Evolutionary conservation across 495 filamentous ascomycete species (phyloP), one percentile per base, ranked within the genome.

Genomic region (Lophium mytilinum): DNA sequence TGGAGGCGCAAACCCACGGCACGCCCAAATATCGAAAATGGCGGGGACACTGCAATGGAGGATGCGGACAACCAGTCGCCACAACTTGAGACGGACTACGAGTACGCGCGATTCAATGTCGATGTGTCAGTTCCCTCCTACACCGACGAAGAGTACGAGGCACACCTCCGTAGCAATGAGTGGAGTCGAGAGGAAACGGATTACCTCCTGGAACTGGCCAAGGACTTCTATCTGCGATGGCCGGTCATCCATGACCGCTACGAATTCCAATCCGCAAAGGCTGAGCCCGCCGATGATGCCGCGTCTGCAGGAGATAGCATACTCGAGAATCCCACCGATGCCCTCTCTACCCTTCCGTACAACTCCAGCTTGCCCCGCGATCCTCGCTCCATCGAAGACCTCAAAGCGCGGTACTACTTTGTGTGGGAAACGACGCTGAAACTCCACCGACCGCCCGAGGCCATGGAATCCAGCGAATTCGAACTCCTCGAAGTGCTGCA

Each of bases 141-240:
- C 68, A 86, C 81, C 40, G 87, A 93, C 43, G 89, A 88, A 43
- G 85, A 94, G 66, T 98, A 98, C 70, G 83, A 85, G 49, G 72
- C 78, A 50, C 80, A 88, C 62, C 68, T 98, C 41, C 79, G 80
- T 61, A 85, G 75, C 63, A 73, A 79, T 33, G 81, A 90, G 54
- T 98, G 93, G 93, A 82, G 87, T 17, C 87, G 85, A 58, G 86
- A 90, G 50, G 93, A 98, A 70, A 97, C 93, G 5, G 90, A 96
- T 65, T 95, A 95, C 65, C 72, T 98, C 56, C 75, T 96, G 66
- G 72, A 81, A 24, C 64, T 92, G 24, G 86, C 78, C 10, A 75
- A 78, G 45, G 84, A 92, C 11, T 95, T 82, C 63, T 89, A 93
- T 61, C 74, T 95, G 43, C 83, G 91, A 53, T 98, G 93, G 86